These are phyloP conservation scores for Dactylis glomerata DNA, from an alignment of 176 grass and related monocot species.

Conservation along the genomic window DNA sequence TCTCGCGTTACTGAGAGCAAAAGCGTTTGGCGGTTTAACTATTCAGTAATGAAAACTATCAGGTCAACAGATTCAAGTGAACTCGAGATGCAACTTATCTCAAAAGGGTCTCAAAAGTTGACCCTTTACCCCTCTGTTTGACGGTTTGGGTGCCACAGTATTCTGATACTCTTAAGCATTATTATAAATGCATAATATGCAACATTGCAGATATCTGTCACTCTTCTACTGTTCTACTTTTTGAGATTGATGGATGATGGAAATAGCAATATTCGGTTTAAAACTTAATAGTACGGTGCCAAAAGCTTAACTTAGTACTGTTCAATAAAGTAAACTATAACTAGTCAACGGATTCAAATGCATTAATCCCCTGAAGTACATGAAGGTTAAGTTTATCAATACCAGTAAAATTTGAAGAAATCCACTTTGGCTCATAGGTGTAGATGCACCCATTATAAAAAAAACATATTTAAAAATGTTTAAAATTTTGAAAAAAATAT, in stretches of 20 bases:
- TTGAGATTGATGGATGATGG: background rate
- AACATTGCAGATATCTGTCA: background rate
- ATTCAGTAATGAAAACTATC: slow-evolving; percentile 8
- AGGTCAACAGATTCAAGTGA: slow-evolving; percentile 9
- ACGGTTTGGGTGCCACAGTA: background rate
- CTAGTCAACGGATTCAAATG: background rate
- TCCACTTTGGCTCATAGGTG: too few species aligned
- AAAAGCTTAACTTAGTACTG: background rate
- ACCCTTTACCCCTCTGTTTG: background rate
- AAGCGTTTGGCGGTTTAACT: slow-evolving; percentile 12
- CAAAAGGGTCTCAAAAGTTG: background rate
- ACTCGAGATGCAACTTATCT: background rate
- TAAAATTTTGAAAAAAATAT: too few species aligned
- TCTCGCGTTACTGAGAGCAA: background rate
- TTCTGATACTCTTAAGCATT: background rate
- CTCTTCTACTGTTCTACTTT: background rate
- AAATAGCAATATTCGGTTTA: background rate
- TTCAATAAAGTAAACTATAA: background rate
- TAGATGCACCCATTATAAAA: too few species aligned
- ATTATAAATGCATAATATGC: background rate
- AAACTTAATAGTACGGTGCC: background rate
- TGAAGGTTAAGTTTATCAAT: background rate
- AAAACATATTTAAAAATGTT: too few species aligned
- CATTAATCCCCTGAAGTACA: background rate
- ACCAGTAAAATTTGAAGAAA: too few species aligned